Percentiles rank a stretch among this genome's conserved stretches.
These are phyloP conservation scores for Backusella liffmaniae DNA, from an alignment of 192 early-diverging fungal genomes.

Conservation along the genomic window DNA sequence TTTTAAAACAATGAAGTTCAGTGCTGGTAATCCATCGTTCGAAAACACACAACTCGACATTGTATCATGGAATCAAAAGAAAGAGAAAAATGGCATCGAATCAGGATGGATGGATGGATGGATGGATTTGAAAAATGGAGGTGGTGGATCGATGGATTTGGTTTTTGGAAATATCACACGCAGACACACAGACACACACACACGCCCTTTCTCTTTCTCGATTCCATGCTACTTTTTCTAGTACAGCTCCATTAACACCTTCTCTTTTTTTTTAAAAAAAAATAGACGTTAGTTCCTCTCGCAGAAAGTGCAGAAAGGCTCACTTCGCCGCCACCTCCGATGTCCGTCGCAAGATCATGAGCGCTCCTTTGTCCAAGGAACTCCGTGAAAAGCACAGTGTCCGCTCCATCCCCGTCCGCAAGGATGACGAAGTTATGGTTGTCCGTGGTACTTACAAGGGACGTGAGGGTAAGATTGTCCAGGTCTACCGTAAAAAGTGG, in stretches of 20 bases:
- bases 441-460: conserved; percentile 96
- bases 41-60: neutral
- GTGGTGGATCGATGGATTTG: neutral
- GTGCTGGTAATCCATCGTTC: conserved; percentile 23
- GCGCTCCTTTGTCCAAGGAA: conserved; percentile 54
- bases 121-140: neutral
- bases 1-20: conserved; percentile 33
- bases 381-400: conserved; percentile 86
- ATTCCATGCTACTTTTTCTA: too few relatives aligned
- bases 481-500: conserved; percentile 51
- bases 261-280: neutral
- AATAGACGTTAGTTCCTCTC: conserved; percentile 85
- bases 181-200: too few relatives aligned
- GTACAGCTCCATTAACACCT: neutral
- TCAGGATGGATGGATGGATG: conserved; percentile 7
- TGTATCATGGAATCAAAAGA: neutral
- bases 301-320: conserved; percentile 94
- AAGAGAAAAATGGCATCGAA: neutral
- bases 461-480: conserved; percentile 93
- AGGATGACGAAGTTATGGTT: conserved; percentile 97
- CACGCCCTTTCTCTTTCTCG: too few relatives aligned
- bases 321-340: conserved; percentile 97
- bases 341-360: conserved; percentile 96
- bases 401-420: conserved; percentile 95
- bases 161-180: too few relatives aligned